These are phyloP conservation scores for Thermothelomyces thermophilus DNA, from an alignment of 2,329 filamentous ascomycete species.

Conservation along the genomic window DNA sequence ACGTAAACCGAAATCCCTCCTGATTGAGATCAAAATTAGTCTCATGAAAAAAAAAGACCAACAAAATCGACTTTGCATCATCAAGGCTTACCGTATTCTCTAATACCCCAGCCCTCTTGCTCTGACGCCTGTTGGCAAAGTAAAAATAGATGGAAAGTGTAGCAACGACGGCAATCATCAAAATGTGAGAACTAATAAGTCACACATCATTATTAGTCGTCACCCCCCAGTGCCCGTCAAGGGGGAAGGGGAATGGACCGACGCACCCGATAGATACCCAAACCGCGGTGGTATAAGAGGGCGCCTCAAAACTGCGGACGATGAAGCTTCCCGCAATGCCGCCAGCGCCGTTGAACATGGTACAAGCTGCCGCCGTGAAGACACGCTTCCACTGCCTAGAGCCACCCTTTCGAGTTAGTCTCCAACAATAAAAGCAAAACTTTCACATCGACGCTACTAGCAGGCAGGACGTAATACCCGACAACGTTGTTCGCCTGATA, in stretches of 20 bases:
- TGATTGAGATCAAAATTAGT: no score
- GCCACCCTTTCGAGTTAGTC: neutral
- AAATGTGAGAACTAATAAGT: constrained; percentile 20
- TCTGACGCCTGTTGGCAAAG: constrained; percentile 16
- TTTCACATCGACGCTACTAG: no score
- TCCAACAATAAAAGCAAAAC: no score
- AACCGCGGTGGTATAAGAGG: constrained; percentile 20
- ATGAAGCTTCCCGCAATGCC: constrained; percentile 24
- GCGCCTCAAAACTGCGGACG: constrained; percentile 21
- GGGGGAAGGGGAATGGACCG: no score
- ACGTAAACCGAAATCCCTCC: constrained; percentile 21
- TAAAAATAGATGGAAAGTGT: constrained; percentile 20
- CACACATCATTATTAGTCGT: neutral
- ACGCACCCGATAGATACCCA: constrained; percentile 24
- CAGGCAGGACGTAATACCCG: constrained; percentile 17
- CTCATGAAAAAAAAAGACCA: no score
- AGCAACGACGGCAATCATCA: constrained; percentile 20
- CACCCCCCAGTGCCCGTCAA: neutral
- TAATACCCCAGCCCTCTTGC: constrained; percentile 5
- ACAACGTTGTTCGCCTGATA: constrained; percentile 56
- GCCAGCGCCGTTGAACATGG: constrained; percentile 23
- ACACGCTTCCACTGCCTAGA: constrained; percentile 24
- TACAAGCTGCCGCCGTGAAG: constrained; percentile 22
- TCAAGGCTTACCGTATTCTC: constrained; percentile 21
- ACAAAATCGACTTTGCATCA: no score